Base-by-base conservation (phyloP, 495 filamentous ascomycete species). In the Beverwykella pulmonaria region DNA sequence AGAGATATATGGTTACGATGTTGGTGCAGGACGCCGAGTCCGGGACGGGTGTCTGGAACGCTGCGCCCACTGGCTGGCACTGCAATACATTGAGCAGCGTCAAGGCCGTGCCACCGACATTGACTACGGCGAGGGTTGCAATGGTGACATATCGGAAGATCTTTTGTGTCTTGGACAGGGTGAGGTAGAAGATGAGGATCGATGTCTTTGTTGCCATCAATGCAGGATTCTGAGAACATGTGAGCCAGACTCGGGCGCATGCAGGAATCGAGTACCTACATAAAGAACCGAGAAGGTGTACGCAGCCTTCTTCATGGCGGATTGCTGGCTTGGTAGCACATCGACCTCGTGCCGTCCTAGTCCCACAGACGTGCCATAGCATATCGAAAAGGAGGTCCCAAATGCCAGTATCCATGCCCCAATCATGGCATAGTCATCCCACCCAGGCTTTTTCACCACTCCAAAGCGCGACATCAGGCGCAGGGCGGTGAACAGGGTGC, bases 1-100 rank as follows among this genome's bases (percentile, higher is more conserved):
- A 92, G 22, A 93, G 86, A 74, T 92, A 95, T 52, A 93, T 82
- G 30, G 89, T 91, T 56, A 95, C 79, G 47, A 93, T 87, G 58
- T 92, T 87, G 64, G 83, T 88, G 71, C 91, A 95, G 14, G 77
- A 75, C 27, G 82, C 80, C 29, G 76, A 53, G 3, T 71, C 46
- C 12, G 79, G 75, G 19, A 77, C 26, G 59, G 80, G 75, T 73
- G 82, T 78, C 7, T 74, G 75, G 67, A 87, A 91, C 6, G 83
- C 87, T 47, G 88, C 88, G 34, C 74, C 66, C 49, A 92, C 75
- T 2, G 93, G 93, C n/a, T 75, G 75, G 75, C 93, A 98, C 79
- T 96, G 93, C 67, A 96, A 91, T 70, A 93, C 85, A 74, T 93
- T 95, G 75, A 96, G 79, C 46, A 97, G 80, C 1, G 91, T 94